These are phyloP conservation scores for Bruguiera gymnorhiza DNA, from an alignment of 345 rosid species.

Conservation along the genomic window DNA sequence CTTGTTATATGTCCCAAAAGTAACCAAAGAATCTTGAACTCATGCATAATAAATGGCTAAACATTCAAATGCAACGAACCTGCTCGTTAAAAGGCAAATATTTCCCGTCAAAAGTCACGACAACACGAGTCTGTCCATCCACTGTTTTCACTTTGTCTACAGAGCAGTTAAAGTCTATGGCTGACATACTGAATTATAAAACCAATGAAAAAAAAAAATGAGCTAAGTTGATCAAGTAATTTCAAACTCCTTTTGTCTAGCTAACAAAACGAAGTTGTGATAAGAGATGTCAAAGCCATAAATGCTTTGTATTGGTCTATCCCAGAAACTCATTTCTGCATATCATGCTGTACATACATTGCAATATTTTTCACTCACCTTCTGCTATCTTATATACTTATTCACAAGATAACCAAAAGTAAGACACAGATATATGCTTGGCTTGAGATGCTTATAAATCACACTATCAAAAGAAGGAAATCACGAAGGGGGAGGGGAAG, in stretches of 20 bases:
- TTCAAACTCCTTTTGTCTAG: neutral
- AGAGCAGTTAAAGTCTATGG: slow-evolving; percentile 91
- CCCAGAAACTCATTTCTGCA: no score
- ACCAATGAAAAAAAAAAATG: neutral
- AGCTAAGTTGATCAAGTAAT: neutral
- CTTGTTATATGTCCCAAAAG: no score
- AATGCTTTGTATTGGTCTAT: neutral
- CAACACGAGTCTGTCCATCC: slow-evolving; percentile 81
- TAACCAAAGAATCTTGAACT: neutral
- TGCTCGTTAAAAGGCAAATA: slow-evolving; percentile 74
- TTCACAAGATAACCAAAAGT: no score
- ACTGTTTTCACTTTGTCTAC: slow-evolving; percentile 82
- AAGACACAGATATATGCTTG: neutral
- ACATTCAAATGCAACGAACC: slow-evolving; percentile 42
- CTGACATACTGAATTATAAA: slow-evolving; percentile 64
- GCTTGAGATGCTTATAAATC: neutral
- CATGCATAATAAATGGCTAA: neutral
- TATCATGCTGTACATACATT: no score
- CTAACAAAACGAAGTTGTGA: neutral
- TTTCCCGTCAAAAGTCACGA: slow-evolving; percentile 83
- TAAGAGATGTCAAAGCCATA: neutral
- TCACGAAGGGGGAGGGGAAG: neutral
- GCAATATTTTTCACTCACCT: no score
- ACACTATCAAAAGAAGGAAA: neutral
- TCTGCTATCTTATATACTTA: no score